These are phyloP conservation scores for Saturnispora serradocipensis DNA, from an alignment of 805 yeast genomes.

Conservation along the genomic window DNA sequence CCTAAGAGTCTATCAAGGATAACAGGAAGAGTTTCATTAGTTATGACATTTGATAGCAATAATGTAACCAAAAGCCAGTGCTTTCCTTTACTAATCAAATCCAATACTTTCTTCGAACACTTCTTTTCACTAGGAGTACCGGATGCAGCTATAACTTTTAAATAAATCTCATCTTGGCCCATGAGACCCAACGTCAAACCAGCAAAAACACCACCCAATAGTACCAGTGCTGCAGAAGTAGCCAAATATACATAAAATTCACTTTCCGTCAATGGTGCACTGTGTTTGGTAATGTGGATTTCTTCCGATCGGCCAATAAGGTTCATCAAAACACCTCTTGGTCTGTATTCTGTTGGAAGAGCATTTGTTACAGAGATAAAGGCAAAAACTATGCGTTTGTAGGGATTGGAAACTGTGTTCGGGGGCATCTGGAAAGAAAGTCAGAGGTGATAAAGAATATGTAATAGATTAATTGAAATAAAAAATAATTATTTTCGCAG, in stretches of 20 bases:
- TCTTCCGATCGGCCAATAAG: neutral
- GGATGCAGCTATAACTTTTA: conserved; percentile 81
- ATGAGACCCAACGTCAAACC: conserved; percentile 89
- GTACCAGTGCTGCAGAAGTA: conserved; percentile 51
- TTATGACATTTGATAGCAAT: conserved; percentile 76
- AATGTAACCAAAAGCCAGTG: conserved; percentile 95
- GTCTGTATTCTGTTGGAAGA: conserved; percentile 10
- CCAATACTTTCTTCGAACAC: conserved; percentile 63
- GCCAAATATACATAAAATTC: conserved; percentile 40
- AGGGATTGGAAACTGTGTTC: neutral
- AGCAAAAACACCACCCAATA: conserved; percentile 85
- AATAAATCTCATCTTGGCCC: conserved; percentile 96
- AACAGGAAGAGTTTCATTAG: conserved; percentile 91
- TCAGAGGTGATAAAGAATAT: neutral
- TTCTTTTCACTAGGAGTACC: conserved; percentile 66
- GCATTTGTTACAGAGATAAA: conserved; percentile 10
- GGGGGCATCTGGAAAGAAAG: conserved; percentile 2
- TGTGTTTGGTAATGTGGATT: conserved; percentile 5
- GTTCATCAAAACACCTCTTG: conserved; percentile 5
- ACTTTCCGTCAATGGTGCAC: conserved; percentile 20
- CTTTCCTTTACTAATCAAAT: conserved; percentile 70
- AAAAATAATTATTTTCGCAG: neutral
- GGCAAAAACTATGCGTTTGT: conserved; percentile 4
- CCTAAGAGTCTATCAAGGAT: conserved; percentile 88
- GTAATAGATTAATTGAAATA: neutral